A percentile compares a stretch with the other conserved stretches of the same genome.
Evolutionary conservation across 1,284 basidiomycete genomes (phyloP).

Genomic region (Pterulicium gracile): DNA sequence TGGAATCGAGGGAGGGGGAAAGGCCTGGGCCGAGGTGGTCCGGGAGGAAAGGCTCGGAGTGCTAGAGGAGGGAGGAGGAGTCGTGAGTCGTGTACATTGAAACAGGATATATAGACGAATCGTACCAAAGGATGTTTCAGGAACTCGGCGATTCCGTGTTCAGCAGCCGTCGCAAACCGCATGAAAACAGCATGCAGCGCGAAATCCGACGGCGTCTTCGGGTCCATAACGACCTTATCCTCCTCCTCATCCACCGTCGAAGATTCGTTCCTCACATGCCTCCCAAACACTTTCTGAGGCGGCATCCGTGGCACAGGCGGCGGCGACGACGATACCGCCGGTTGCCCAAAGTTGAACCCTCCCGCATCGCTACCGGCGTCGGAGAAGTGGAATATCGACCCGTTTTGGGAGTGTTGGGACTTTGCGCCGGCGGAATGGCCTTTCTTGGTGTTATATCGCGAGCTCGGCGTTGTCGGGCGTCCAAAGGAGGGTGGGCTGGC

Average conservation of each 20-base stretch:
- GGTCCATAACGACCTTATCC: slow-evolving; percentile 55
- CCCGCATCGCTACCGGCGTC: slow-evolving; percentile 61
- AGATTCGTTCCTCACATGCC: slow-evolving; percentile 35
- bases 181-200: slow-evolving; percentile 82
- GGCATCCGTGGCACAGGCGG: slow-evolving; percentile 72
- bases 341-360: slow-evolving; percentile 30
- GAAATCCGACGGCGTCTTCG: slow-evolving; percentile 77
- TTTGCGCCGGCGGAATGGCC: slow-evolving; percentile 49
- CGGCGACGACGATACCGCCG: slow-evolving; percentile 39
- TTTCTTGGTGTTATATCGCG: slow-evolving; percentile 35
- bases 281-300: slow-evolving; percentile 35
- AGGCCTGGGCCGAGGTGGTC: slow-evolving; percentile 60
- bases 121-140: slow-evolving; percentile 60
- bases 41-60: slow-evolving; percentile 55
- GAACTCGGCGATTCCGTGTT: slow-evolving; percentile 67
- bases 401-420: slow-evolving; percentile 64
- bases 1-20: slow-evolving; percentile 73
- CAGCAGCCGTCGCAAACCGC: slow-evolving; percentile 69
- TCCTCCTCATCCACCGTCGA: slow-evolving; percentile 45
- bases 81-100: neutral
- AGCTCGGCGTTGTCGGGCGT: slow-evolving; percentile 56
- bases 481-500: slow-evolving; percentile 28
- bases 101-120: slow-evolving; percentile 8
- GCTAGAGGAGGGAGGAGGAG: slow-evolving; percentile 28
- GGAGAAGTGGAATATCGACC: slow-evolving; percentile 58